Percentiles rank a stretch among this genome's conserved stretches.
Evolutionary conservation across 2,329 filamentous ascomycete genomes (phyloP).

Genomic region (Aspergillus bombycis): DNA sequence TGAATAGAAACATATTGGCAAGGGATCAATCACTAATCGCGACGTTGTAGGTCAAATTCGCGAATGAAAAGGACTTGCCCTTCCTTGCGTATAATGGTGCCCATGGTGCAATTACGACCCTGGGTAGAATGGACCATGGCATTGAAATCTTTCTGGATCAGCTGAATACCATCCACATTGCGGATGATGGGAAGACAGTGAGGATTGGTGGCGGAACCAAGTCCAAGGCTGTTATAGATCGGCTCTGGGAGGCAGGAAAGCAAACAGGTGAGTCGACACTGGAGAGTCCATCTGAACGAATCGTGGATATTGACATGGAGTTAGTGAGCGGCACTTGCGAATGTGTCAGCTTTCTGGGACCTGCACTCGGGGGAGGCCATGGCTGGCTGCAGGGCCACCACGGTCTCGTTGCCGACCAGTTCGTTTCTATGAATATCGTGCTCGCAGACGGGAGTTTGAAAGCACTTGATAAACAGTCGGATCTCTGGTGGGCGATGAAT

Average conservation of each 20-base stretch:
- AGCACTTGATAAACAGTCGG: constrained; percentile 46
- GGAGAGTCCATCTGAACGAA: too few species aligned
- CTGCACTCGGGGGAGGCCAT: constrained; percentile 61
- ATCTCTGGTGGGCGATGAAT: constrained; percentile 61
- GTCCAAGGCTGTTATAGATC: constrained; percentile 51
- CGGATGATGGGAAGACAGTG: constrained; percentile 49
- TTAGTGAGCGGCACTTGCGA: constrained; percentile 56
- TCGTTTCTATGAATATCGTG: constrained; percentile 56
- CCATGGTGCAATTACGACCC: constrained; percentile 55
- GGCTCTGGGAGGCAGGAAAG: constrained; percentile 55
- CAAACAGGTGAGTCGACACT: constrained; percentile 37
- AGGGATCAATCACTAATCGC: background rate
- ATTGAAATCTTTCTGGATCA: constrained; percentile 55
- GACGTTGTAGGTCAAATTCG: constrained; percentile 48
- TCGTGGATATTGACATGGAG: background rate
- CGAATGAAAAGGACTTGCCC: constrained; percentile 50
- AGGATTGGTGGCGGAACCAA: constrained; percentile 54
- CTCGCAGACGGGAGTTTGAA: constrained; percentile 52
- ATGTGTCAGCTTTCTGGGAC: constrained; percentile 53
- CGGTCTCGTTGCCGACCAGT: constrained; percentile 58
- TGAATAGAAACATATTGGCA: background rate
- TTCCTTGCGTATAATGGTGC: constrained; percentile 58
- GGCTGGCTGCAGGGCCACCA: constrained; percentile 58
- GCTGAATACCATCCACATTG: constrained; percentile 44
- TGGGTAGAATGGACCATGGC: constrained; percentile 54